Percentiles rank a stretch among this genome's conserved stretches.
Conservation (phyloP, 306 rosid species). For the Prunus fruticosa region DNA sequence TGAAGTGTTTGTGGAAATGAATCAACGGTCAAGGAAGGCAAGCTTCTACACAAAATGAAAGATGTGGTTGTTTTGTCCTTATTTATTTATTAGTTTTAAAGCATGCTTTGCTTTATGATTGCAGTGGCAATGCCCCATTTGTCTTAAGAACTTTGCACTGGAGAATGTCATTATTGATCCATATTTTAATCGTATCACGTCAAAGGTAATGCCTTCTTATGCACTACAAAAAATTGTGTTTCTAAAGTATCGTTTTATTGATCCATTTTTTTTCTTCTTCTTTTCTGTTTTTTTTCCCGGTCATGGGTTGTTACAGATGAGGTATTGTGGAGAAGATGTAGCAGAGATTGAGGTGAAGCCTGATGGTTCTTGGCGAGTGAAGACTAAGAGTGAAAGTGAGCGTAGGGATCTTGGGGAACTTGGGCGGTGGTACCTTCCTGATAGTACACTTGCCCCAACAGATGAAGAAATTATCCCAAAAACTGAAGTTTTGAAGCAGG, state of each 20-base stretch:
- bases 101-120: conserved; percentile 38
- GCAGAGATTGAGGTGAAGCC: conserved; percentile 91
- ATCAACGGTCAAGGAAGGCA: conserved; percentile 96
- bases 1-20: conserved; percentile 93
- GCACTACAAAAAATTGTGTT: neutral
- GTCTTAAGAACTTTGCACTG: conserved; percentile 86
- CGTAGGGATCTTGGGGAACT: conserved; percentile 69
- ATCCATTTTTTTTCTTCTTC: neutral
- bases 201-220: conserved; percentile 48
- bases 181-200: conserved; percentile 78
- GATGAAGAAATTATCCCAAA: conserved; percentile 42
- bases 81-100: conserved; percentile 12
- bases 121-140: conserved; percentile 99
- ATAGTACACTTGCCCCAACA: conserved; percentile 47
- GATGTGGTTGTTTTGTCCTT: conserved; percentile 1
- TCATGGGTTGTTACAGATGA: conserved; percentile 57
- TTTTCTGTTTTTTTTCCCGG: neutral
- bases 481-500: conserved; percentile 55
- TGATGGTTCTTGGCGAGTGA: conserved; percentile 96
- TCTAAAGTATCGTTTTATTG: conserved; percentile 1
- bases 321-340: conserved; percentile 82
- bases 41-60: conserved; percentile 24
- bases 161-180: conserved; percentile 89
- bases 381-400: conserved; percentile 78
- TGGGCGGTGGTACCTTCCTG: conserved; percentile 79